Base-by-base conservation (phyloP, 805 yeast genomes). In the Saturnispora besseyi region DNA sequence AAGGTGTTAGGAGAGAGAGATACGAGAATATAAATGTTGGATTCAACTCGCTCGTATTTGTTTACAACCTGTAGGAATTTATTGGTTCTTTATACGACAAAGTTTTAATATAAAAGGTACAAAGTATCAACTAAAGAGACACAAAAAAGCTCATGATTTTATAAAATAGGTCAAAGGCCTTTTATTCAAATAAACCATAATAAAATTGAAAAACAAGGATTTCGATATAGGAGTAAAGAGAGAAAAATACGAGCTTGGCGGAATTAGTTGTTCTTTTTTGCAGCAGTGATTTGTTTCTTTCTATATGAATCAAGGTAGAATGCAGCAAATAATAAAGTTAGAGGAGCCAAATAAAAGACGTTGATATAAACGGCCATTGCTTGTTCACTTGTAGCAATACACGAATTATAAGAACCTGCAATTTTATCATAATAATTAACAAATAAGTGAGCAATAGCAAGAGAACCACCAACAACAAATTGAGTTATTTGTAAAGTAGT, bases 401-500 rank as follows among this genome's bases (percentile, higher is more conserved):
- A 83, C 53, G 71, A 62, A 43, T 68, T 65, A 59, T 69, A 73
- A 13, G 55, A 56, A 18, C 69, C 72, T 33, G 72, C 68, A 28
- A 62, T 53, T 12, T 74, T 66, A 60, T 82, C 83, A 53, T 74
- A 73, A 61, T 78, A 81, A 62, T 72, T 72, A 49, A 83, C 72
- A 59, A 82, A 83, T 45, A 82, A 64, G 61, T 83, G 88, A 51
- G 75, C 63, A 38, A 79, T 64, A n/a, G 87, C 87, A 52, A 82
- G 67, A 3, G 81, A 72, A 26, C 88, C 89, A 24, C 89, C 89
- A 45, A 79, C 59, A 9, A 83, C 69, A 60, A 83, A 83, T 64
- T 83, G 89, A 38, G 77, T 68, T 57, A 83, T 83, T 64, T 83
- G 89, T 65, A 82, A 68, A 8, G 82, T 70, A 15, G 89, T 83